A percentile compares a stretch with the other conserved stretches of the same genome.
Evolutionary conservation across 345 rosid species (phyloP).

Genomic region (Viola odorata): DNA sequence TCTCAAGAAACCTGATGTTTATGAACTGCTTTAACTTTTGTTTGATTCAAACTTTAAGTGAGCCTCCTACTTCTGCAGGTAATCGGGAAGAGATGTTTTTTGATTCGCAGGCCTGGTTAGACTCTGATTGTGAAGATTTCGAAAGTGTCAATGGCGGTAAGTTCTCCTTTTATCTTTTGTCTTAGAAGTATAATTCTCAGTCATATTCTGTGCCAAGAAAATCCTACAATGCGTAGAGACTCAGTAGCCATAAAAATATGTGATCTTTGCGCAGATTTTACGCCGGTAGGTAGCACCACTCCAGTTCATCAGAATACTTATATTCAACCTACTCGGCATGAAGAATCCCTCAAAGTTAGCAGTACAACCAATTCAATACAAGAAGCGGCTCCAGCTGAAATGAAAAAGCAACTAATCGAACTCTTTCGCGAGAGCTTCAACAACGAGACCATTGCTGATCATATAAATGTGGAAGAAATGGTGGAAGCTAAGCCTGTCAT

Average conservation of each 20-base stretch:
- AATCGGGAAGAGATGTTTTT: constrained; percentile 37
- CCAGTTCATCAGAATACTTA: constrained; percentile 38
- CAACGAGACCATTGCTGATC: background rate
- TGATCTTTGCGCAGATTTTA: constrained; percentile 24
- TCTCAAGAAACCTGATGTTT: background rate
- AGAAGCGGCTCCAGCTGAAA: constrained; percentile 23
- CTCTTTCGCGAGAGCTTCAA: constrained; percentile 45
- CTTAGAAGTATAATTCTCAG: background rate
- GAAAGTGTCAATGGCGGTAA: constrained; percentile 56
- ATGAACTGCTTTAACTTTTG: background rate
- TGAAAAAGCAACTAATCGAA: constrained; percentile 52
- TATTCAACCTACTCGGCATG: constrained; percentile 11
- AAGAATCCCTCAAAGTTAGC: constrained; percentile 12
- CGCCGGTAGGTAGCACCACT: constrained; percentile 32
- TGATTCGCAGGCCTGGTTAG: constrained; percentile 55
- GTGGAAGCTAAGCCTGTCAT: constrained; percentile 12
- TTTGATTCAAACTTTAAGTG: background rate
- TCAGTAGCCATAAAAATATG: background rate
- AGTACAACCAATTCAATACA: constrained; percentile 12
- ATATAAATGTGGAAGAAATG: constrained; percentile 13
- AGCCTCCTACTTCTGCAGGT: constrained; percentile 26
- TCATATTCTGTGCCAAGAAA: background rate
- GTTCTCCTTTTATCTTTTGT: constrained; percentile 5
- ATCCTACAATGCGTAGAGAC: background rate
- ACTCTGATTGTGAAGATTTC: constrained; percentile 62